Evolutionary conservation across 139 green algal genomes (phyloP), one percentile per base, ranked within the genome.

Genomic region (Tetraselmis chui): DNA sequence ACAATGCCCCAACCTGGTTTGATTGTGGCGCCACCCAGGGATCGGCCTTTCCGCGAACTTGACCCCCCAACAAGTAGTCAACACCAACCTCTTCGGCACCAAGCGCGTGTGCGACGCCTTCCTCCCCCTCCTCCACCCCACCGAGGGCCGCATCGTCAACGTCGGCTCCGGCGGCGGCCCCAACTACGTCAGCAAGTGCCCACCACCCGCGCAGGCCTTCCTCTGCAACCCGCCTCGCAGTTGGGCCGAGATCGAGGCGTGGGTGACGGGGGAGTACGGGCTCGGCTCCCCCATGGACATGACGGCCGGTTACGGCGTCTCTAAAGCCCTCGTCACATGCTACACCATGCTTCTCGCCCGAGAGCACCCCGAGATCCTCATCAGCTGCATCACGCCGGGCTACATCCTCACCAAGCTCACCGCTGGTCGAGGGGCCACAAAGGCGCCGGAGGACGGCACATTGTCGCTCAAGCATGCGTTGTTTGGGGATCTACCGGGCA

Each of bases 291-390:
- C 25, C 26, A 28, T 5, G 74, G 25, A 28, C 18, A 31, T 22
- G 5, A 77, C 18, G 74, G 74, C 2, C 26, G 74, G 74, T 2
- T 77, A 77, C n/a, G 74, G 74, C 26, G 2, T 77, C 5, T 77
- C 74, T 25, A 77, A 77, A 23, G 74, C 74, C 2, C 74, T 77
- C 5, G 23, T 77, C 5, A 25, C 74, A 22, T 28, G 26, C 26
- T 77, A 77, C 74, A 77, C 74, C 74, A 28, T 77, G n/a, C 74
- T 77, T 22, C 18, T 77, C 18, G 74, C 74, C 74, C n/a, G 28
- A 25, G 5, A 77, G 74, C 74, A 77, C 74, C 74, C 74, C 5
- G 74, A 28, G 26, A 11, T 77, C 74, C 18, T 77, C 5, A 5
- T 29, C 74, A 31, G 26, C 26, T 11, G 2, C 74, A 29, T 77